Percentiles rank a stretch among this genome's conserved stretches.
These are phyloP conservation scores for Amanita inopinata DNA, from an alignment of 768 basidiomycete genomes.

Conservation along the genomic window DNA sequence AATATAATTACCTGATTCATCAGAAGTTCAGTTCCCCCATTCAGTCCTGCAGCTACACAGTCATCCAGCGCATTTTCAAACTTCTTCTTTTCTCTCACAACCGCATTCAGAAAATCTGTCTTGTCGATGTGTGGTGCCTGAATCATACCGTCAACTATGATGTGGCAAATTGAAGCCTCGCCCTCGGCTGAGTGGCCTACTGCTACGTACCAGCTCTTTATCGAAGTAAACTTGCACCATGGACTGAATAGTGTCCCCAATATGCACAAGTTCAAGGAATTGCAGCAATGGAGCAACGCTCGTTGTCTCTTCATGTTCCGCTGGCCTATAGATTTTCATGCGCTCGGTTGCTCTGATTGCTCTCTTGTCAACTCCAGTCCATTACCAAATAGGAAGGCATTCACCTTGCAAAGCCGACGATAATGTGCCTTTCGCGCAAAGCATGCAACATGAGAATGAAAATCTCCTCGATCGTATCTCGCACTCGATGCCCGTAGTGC, in stretches of 20 bases:
- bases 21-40: conserved; percentile 89
- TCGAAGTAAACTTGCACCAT: conserved; percentile 99
- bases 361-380: conserved; percentile 5
- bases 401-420: conserved; percentile 68
- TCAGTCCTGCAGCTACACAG: conserved; percentile 85
- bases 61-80: conserved; percentile 93
- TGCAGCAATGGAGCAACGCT: conserved; percentile 90
- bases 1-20: conserved; percentile 72
- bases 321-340: conserved; percentile 85
- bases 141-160: conserved; percentile 2
- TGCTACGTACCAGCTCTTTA: conserved; percentile 68
- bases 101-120: conserved; percentile 87
- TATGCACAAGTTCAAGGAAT: conserved; percentile 95
- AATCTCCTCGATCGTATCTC: conserved; percentile 89
- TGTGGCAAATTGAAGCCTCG: no score
- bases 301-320: conserved; percentile 71
- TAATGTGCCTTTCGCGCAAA: conserved; percentile 70
- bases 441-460: conserved; percentile 80
- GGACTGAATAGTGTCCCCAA: conserved; percentile 94
- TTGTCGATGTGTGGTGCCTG: conserved; percentile 84
- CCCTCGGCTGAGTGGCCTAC: no score
- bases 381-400: conserved; percentile 21
- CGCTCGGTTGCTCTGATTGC: conserved; percentile 68
- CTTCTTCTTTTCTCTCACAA: conserved; percentile 92
- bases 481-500: conserved; percentile 75